A percentile compares a stretch with the other conserved stretches of the same genome.
Evolutionary conservation across 208 protist genomes (phyloP).

Genomic region (Naegleria lovaniensis): DNA sequence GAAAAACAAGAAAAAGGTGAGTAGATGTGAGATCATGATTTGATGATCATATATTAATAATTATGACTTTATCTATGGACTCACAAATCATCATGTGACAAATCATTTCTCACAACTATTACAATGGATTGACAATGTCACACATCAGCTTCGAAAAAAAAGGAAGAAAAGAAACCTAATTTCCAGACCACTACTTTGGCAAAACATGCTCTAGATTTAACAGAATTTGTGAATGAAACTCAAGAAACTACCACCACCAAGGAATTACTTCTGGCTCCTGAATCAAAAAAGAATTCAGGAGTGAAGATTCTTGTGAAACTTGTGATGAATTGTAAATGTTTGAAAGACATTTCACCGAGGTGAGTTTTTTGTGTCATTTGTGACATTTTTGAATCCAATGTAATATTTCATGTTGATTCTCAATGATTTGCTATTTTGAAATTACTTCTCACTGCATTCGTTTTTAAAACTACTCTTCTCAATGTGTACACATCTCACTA

Average conservation of each 20-base stretch:
- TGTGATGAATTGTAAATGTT: neutral
- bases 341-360: neutral
- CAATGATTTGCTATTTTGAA: no score
- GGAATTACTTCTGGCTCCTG: neutral
- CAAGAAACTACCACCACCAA: neutral
- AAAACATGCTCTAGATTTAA: neutral
- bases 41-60: no score
- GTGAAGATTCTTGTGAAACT: neutral
- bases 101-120: no score
- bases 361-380: no score
- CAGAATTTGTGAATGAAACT: neutral
- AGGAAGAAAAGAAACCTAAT: neutral
- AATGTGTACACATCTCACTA: neutral
- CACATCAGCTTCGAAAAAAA: neutral
- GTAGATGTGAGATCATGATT: no score
- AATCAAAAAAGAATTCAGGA: neutral
- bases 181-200: neutral
- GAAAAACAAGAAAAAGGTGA: neutral
- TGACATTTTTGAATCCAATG: no score
- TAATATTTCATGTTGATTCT: no score
- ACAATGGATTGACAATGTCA: no score
- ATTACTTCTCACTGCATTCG: no score
- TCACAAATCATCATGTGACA: no score
- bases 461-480: no score
- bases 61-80: no score